Base-by-base conservation (phyloP, 257 asterid species). In the Anisodus acutangulus region DNA sequence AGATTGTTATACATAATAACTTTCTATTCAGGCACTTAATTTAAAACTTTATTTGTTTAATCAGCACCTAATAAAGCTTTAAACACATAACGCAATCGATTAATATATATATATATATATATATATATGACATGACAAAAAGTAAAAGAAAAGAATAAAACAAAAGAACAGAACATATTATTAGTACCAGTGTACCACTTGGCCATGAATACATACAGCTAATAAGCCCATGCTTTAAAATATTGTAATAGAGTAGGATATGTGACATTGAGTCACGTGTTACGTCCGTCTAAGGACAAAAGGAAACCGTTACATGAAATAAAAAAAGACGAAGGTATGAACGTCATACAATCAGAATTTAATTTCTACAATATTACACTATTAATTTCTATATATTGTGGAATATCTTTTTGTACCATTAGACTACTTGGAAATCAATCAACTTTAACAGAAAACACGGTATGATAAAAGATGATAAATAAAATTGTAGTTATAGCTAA, bases 181-280 rank as follows among this genome's bases (percentile, higher is more conserved):
- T 35, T 39, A 31, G 12, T 35, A 6, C 9, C 10, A 59, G 26
- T 59, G 64, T 7, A 22, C 49, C 22, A 59, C 59, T 58, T 74
- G 39, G 37, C 13, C 76, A 43, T 59, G 83, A 47, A 60, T 35
- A 26, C 35, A 31, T 31, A 31, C 54, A 26, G 19, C 16, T 3
- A 12, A 2, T 3, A 11, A 31, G 8, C 16, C 53, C 86, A 72
- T 35, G 53, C 35, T 59, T 59, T 62, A 26, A 37, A 5, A 49
- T 13, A 26, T 64, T 26, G 7, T 58, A 60, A 84, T 67, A 67
- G 67, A 9, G 76, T 71, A 57, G 3, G 51, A 58, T 71, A 80
- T 69, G 45, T 43, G n/a, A 5, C 43, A 72, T 58, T 45, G 86
- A 45, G 81, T 83, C 82, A 83, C 83, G 43, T 83, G 86, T 83